Conservation (phyloP, 495 filamentous ascomycete genomes). For the Penicillium manginii region DNA sequence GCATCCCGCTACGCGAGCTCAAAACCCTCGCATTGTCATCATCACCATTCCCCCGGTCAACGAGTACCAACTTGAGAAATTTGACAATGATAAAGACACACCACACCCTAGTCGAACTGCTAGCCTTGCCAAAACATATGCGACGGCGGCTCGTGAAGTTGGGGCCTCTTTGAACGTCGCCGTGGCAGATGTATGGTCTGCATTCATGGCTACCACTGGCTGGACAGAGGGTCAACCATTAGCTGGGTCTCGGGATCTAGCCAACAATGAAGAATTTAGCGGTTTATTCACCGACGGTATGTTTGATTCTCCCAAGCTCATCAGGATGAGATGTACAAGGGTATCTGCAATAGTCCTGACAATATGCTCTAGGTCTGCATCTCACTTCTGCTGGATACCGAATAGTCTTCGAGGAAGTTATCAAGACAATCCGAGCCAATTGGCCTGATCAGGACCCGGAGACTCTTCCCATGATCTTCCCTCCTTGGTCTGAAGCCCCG, state of each 20-base stretch:
- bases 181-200: conserved; percentile 75
- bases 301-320: conserved; percentile 5
- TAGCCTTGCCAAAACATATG: conserved; percentile 68
- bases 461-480: conserved; percentile 55
- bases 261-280: conserved; percentile 51
- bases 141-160: conserved; percentile 67
- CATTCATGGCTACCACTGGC: conserved; percentile 67
- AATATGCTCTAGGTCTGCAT: conserved; percentile 57
- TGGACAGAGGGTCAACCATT: conserved; percentile 62
- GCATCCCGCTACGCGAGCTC: conserved; percentile 67
- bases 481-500: conserved; percentile 55
- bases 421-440: conserved; percentile 52
- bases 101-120: conserved; percentile 61
- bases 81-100: conserved; percentile 26
- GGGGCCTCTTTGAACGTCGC: conserved; percentile 64
- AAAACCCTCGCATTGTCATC: conserved; percentile 73
- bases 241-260: conserved; percentile 54
- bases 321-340: too few species aligned
- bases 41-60: conserved; percentile 81
- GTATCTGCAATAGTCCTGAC: conserved; percentile 12
- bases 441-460: conserved; percentile 65
- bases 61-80: conserved; percentile 64
- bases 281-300: conserved; percentile 64
- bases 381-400: conserved; percentile 64
- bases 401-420: conserved; percentile 59